Conservation (phyloP, 345 rosid genomes). For the Dipteronia sinensis region DNA sequence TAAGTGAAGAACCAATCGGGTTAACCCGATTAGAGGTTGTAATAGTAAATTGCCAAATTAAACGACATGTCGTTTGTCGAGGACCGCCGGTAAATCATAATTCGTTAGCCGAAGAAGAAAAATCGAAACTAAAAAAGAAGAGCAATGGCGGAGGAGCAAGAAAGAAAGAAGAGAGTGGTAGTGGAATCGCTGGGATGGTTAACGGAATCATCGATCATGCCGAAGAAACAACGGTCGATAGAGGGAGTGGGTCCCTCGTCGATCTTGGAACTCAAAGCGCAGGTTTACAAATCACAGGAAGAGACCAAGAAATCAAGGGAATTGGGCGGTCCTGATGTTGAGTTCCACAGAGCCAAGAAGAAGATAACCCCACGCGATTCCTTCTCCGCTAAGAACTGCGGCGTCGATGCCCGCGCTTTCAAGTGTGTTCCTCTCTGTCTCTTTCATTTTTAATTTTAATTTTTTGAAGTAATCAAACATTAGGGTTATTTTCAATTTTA, state of each 20-base stretch:
- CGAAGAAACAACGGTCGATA: conserved; percentile 82
- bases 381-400: conserved; percentile 70
- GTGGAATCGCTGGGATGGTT: conserved; percentile 95
- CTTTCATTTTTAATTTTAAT: background rate
- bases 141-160: conserved; percentile 42
- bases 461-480: background rate
- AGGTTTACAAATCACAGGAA: conserved; percentile 83
- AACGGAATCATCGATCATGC: conserved; percentile 89
- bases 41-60: background rate
- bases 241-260: conserved; percentile 92
- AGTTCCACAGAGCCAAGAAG: conserved; percentile 81
- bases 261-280: conserved; percentile 86
- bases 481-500: background rate
- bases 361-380: conserved; percentile 48
- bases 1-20: no score
- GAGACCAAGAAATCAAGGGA: conserved; percentile 74
- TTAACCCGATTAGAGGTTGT: no score
- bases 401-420: conserved; percentile 74
- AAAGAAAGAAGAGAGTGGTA: conserved; percentile 59
- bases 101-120: background rate
- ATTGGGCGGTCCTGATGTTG: conserved; percentile 49
- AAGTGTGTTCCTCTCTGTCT: conserved; percentile 41
- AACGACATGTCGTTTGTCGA: background rate
- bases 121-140: background rate
- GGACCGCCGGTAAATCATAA: background rate